Evolutionary conservation across 768 basidiomycete species (phyloP).

Genomic region (Strobilomyces confusus): DNA sequence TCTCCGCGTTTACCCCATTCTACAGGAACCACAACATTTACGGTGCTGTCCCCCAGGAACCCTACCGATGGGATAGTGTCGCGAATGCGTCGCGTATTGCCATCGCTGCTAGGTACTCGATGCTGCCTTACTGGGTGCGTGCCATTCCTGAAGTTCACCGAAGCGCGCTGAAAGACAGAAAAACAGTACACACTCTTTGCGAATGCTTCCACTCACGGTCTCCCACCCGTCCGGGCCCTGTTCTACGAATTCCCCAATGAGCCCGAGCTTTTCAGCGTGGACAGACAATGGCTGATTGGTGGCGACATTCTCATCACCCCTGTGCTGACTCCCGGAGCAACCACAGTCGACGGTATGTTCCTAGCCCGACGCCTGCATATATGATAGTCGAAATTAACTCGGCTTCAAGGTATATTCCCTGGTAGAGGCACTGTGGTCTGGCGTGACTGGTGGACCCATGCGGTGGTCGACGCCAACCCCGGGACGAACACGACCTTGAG

Average conservation of each 20-base stretch:
- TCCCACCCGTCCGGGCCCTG: slow-evolving; percentile 69
- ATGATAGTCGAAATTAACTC: neutral
- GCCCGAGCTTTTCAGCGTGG: slow-evolving; percentile 56
- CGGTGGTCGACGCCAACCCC: slow-evolving; percentile 40
- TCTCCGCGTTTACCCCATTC: slow-evolving; percentile 81
- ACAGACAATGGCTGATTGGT: slow-evolving; percentile 72
- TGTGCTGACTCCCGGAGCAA: slow-evolving; percentile 63
- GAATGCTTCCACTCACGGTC: slow-evolving; percentile 57
- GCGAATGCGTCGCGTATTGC: slow-evolving; percentile 69
- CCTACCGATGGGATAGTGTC: slow-evolving; percentile 78
- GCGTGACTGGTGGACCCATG: slow-evolving; percentile 75
- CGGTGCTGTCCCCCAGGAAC: slow-evolving; percentile 72
- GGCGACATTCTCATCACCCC: slow-evolving; percentile 71
- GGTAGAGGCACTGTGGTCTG: slow-evolving; percentile 55
- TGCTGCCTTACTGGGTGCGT: slow-evolving; percentile 78
- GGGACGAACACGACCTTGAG: slow-evolving; percentile 46
- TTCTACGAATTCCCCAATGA: slow-evolving; percentile 79
- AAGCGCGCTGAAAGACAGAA: neutral
- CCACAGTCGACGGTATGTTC: slow-evolving; percentile 57
- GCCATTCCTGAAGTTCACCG: neutral
- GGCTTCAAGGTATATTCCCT: slow-evolving; percentile 54
- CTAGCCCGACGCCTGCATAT: neutral
- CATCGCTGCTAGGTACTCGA: slow-evolving; percentile 63
- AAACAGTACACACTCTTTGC: slow-evolving; percentile 69
- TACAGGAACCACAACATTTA: slow-evolving; percentile 73